Percentiles rank a stretch among this genome's conserved stretches.
These are phyloP conservation scores for Auricularia sp. DNA, from an alignment of 768 basidiomycete genomes.

Conservation along the genomic window DNA sequence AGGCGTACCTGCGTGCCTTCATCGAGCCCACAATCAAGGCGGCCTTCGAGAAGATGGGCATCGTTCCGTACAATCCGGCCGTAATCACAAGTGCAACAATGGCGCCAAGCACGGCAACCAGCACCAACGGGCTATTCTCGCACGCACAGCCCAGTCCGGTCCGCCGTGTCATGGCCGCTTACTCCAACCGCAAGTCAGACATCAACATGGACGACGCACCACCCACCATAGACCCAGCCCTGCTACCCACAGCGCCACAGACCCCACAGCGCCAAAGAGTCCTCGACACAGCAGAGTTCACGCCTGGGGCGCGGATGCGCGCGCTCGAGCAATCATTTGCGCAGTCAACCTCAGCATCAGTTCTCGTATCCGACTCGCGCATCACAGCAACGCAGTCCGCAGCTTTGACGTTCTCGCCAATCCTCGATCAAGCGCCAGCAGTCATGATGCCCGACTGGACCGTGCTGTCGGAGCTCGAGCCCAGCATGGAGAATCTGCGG, in stretches of 20 bases:
- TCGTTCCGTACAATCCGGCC: background rate
- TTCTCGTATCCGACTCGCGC: constrained; percentile 13
- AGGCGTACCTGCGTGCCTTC: background rate
- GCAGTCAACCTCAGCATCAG: constrained; percentile 14
- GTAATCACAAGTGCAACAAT: background rate
- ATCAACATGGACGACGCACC: too few relatives aligned
- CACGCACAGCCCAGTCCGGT: background rate
- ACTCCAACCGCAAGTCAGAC: background rate
- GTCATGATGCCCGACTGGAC: constrained; percentile 8
- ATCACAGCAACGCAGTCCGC: constrained; percentile 5
- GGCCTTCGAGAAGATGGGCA: background rate
- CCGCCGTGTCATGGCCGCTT: background rate
- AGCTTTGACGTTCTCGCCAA: background rate
- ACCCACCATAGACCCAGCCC: background rate
- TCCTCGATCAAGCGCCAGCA: constrained; percentile 9
- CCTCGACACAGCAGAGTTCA: background rate
- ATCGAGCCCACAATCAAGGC: background rate
- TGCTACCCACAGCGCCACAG: background rate
- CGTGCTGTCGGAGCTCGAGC: background rate
- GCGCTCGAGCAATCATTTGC: background rate
- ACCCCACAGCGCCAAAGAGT: background rate
- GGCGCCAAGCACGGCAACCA: background rate
- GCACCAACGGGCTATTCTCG: background rate
- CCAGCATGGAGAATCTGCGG: background rate
- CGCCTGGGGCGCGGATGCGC: background rate